phyloP scores from a whole-genome alignment of 148 eudicot genomes.

The Heliamphora exappendiculata region DNA sequence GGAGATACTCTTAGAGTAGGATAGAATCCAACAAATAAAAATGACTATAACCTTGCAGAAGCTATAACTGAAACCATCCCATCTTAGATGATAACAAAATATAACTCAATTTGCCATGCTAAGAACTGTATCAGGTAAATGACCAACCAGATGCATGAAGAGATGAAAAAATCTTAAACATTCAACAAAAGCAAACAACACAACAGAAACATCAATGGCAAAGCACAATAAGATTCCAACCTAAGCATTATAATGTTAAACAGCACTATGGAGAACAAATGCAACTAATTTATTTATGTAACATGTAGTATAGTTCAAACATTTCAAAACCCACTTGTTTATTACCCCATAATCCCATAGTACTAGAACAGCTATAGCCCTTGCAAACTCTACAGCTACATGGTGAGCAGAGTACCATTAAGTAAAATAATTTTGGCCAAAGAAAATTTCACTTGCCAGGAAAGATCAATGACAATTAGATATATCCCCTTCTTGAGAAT shows the following conservation, averaged over 20 bases:
- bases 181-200: constrained; percentile 3
- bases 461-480: background rate
- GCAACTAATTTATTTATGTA: constrained; percentile 13
- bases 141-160: background rate
- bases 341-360: constrained; percentile 7
- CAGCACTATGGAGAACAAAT: background rate
- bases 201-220: background rate
- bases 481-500: background rate
- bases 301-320: constrained; percentile 6
- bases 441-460: background rate
- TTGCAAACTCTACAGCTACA: constrained; percentile 8
- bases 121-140: background rate
- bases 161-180: background rate
- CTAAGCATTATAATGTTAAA: constrained; percentile 2
- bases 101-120: background rate
- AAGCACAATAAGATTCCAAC: constrained; percentile 7
- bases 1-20: no score
- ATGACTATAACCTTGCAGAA: no score
- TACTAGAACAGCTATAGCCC: background rate
- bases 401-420: background rate
- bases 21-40: no score
- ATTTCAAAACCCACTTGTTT: constrained; percentile 11
- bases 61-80: background rate
- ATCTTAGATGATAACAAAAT: background rate
- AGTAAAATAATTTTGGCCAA: background rate